Percentiles rank a stretch among this genome's conserved stretches.
Conservation (phyloP, 2,329 filamentous ascomycete species). For the Ophiostoma novo-ulmi region DNA sequence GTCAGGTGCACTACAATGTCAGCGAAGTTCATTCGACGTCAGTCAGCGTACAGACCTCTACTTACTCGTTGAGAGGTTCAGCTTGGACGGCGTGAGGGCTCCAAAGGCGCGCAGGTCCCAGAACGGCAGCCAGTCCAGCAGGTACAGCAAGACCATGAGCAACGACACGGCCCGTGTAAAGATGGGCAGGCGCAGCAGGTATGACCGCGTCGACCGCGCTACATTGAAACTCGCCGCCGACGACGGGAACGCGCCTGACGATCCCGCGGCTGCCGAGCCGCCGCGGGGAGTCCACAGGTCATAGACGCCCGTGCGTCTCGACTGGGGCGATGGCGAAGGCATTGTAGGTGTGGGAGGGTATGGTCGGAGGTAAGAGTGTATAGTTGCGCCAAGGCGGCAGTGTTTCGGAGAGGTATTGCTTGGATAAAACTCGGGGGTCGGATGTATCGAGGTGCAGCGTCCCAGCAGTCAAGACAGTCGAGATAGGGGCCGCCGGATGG, state of each 20-base stretch:
- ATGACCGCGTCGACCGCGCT: constrained; percentile 64
- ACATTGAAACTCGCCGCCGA: constrained; percentile 55
- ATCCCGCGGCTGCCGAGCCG: not conserved
- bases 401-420: not conserved
- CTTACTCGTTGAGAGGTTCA: constrained; percentile 66
- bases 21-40: too few relatives aligned
- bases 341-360: not conserved
- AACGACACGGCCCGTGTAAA: constrained; percentile 70
- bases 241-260: not conserved
- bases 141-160: constrained; percentile 63
- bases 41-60: constrained; percentile 26
- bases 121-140: constrained; percentile 61
- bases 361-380: not conserved
- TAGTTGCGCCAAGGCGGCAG: not conserved
- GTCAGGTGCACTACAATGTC: constrained; percentile 70
- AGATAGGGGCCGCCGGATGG: constrained; percentile 6
- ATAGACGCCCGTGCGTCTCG: constrained; percentile 21
- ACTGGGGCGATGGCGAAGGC: constrained; percentile 25
- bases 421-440: not conserved
- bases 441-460: not conserved
- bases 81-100: constrained; percentile 69
- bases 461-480: not conserved
- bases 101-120: constrained; percentile 75
- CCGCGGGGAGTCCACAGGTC: constrained; percentile 24
- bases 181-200: constrained; percentile 77